Conservation (phyloP, 441 rosid species). For the Eruca vesicaria region DNA sequence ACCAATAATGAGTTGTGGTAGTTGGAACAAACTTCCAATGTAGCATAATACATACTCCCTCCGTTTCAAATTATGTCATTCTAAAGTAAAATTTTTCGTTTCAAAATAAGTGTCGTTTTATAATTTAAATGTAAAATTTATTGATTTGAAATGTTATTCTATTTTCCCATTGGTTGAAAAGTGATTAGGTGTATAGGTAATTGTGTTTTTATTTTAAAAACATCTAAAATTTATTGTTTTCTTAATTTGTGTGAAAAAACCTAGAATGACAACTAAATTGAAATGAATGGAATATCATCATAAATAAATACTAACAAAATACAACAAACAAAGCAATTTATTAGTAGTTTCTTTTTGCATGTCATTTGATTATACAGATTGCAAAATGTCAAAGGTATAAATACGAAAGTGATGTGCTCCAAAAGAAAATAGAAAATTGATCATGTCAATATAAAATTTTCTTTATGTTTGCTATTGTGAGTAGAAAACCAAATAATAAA, state of each 20-base stretch:
- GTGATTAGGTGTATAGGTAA: too few relatives aligned
- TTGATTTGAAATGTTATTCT: too few relatives aligned
- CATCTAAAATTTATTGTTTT: too few relatives aligned
- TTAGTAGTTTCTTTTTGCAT: neutral
- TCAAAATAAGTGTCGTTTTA: too few relatives aligned
- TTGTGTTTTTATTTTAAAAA: too few relatives aligned
- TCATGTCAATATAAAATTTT: neutral
- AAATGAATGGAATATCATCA: neutral
- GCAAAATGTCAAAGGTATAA: neutral
- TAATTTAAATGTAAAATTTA: too few relatives aligned
- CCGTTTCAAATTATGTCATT: too few relatives aligned
- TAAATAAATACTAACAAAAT: neutral
- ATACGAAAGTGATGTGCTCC: neutral
- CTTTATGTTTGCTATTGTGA: neutral
- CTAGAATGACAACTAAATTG: too few relatives aligned
- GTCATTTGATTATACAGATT: neutral
- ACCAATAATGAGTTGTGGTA: slow-evolving; percentile 19
- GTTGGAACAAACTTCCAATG: slow-evolving; percentile 16
- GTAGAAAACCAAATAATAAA: neutral
- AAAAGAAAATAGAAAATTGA: neutral
- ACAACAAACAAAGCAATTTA: neutral
- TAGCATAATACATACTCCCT: slow-evolving; percentile 7
- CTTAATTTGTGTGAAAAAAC: too few relatives aligned
- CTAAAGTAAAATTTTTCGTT: too few relatives aligned
- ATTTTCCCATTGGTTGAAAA: too few relatives aligned